Conservation (phyloP, 352 stramenopile genomes). For the Peronosclerospora sorghi region DNA sequence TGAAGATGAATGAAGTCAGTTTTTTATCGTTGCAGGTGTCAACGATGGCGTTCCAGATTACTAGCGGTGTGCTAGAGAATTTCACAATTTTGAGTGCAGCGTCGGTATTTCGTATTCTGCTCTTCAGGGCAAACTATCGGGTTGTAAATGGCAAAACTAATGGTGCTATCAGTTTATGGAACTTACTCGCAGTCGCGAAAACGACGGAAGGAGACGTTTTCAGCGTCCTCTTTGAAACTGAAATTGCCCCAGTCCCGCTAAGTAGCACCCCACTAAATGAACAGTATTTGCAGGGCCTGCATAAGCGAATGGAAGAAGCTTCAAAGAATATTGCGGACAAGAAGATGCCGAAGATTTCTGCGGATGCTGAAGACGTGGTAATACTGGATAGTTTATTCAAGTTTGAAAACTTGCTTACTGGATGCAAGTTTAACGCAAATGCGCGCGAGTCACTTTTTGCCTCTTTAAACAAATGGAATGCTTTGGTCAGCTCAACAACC, state of each 20-base stretch:
- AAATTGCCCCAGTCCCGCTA: conserved; percentile 13
- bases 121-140: conserved; percentile 33
- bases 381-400: conserved; percentile 35
- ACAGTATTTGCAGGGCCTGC: conserved; percentile 29
- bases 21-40: conserved; percentile 21
- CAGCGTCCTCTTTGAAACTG: conserved; percentile 12
- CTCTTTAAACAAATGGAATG: conserved; percentile 32
- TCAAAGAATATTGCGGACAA: conserved; percentile 24
- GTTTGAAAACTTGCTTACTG: conserved; percentile 33
- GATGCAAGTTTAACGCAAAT: conserved; percentile 27
- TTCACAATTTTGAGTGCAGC: conserved; percentile 28
- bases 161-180: conserved; percentile 23
- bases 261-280: conserved; percentile 22
- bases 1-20: neutral
- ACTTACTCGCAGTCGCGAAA: conserved; percentile 14
- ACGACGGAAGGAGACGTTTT: conserved; percentile 21
- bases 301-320: conserved; percentile 24
- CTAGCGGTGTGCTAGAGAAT: conserved; percentile 34
- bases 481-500: conserved; percentile 30
- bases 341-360: conserved; percentile 13
- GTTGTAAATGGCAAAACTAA: conserved; percentile 12
- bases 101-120: conserved; percentile 39
- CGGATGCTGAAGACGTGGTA: conserved; percentile 30
- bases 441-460: conserved; percentile 28
- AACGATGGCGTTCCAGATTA: conserved; percentile 30